These are phyloP conservation scores for Hanseniaspora uvarum DNA, from an alignment of 1,139 yeast genomes.

Conservation along the genomic window DNA sequence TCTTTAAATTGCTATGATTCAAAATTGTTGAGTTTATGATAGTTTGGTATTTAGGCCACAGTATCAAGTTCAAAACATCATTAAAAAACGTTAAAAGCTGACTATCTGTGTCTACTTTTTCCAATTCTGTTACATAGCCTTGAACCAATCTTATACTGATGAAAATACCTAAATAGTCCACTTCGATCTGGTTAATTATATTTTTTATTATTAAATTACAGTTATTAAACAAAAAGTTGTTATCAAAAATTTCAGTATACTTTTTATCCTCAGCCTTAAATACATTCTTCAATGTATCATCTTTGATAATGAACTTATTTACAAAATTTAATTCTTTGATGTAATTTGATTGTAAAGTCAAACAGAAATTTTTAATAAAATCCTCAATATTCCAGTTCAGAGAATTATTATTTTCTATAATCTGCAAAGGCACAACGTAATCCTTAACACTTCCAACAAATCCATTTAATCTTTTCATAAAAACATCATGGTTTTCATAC, in stretches of 20 bases:
- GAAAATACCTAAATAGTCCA: slow-evolving; percentile 69
- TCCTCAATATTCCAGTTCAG: slow-evolving; percentile 5
- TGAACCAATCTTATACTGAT: slow-evolving; percentile 69
- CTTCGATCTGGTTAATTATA: slow-evolving; percentile 39
- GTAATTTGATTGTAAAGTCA: slow-evolving; percentile 23
- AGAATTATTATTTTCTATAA: slow-evolving; percentile 3
- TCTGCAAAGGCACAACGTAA: slow-evolving; percentile 12
- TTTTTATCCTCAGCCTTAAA: neutral
- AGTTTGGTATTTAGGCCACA: slow-evolving; percentile 70
- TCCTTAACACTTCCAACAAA: neutral
- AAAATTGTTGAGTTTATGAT: slow-evolving; percentile 2
- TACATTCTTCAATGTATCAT: neutral
- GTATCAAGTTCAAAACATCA: slow-evolving; percentile 43
- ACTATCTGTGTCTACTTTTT: slow-evolving; percentile 29
- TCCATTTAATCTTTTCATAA: neutral
- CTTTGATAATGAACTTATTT: slow-evolving; percentile 38
- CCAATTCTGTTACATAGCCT: slow-evolving; percentile 24
- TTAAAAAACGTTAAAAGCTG: slow-evolving; percentile 70
- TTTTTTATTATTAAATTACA: slow-evolving; percentile 45
- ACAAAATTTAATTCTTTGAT: slow-evolving; percentile 38
- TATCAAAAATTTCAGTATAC: slow-evolving; percentile 4
- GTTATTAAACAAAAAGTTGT: slow-evolving; percentile 37
- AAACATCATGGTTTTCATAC: slow-evolving; percentile 4
- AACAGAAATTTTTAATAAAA: slow-evolving; percentile 6
- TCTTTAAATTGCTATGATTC: neutral